Evolutionary conservation across 2,329 filamentous ascomycete species (phyloP), one percentile per base, ranked within the genome.

Genomic region (Polytolypa hystricis): DNA sequence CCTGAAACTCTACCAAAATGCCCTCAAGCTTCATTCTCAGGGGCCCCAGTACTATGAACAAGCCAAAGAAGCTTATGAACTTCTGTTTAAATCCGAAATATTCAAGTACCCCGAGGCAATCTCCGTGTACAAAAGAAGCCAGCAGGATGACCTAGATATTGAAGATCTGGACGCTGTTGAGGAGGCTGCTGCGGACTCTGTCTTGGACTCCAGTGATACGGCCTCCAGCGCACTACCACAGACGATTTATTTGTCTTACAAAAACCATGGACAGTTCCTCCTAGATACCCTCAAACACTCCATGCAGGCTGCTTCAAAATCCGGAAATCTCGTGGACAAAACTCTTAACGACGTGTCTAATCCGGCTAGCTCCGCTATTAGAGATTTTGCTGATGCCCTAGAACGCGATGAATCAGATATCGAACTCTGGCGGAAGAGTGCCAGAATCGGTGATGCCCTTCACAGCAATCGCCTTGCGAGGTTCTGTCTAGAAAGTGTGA

Each of bases 251-350:
- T 72, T 98, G 5, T 83, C 89, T 1, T 85, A 93, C 67, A 98
- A 96, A 60, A 98, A 96, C 50, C 79, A 89, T 61, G 91, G 86
- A 28, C 84, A 96, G 53, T 95, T 93, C 53, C 67, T 81, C 40
- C 67, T 98, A n/a, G 89, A 98, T 55, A 66, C 64, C 40, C 74
- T 81, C 47, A 77, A 69, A 48, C 64, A 74, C 57, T 48, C 50
- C 19, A 45, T 41, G 14, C 15, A 38, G 14, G 25, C 40, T 8
- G 30, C 20, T 7, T 26, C 23, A n/a, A 15, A 45, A 26, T 42
- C 42, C 0, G 21, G 51, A 12, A 47, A 50, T 4, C 26, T 31
- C 30, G 35, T 43, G 5, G 38, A 41, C 10, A 43, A 49, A 2
- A 31, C 44, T 15, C 35, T 41, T 6, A 32, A 28, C 11, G 45